phyloP scores from a whole-genome alignment of 371 early-diverging fungal genomes.

The Mortierella sp. region DNA sequence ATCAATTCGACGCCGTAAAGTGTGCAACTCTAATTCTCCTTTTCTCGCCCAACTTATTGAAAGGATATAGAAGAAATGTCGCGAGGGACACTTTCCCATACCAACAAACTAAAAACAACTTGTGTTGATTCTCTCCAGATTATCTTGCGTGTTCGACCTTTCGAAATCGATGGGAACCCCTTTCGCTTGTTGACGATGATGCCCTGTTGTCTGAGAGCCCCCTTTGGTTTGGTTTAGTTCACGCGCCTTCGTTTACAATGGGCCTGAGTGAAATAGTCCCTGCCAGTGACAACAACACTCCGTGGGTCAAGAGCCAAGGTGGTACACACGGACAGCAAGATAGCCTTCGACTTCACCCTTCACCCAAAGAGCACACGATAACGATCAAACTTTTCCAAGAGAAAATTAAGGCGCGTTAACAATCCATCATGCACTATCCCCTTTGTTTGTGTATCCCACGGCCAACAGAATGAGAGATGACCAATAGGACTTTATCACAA shows the following conservation, averaged over 20 bases:
- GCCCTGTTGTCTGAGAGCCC: background rate
- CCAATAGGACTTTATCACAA: background rate
- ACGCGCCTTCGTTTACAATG: background rate
- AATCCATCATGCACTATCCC: conserved; percentile 5
- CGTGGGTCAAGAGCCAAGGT: conserved; percentile 12
- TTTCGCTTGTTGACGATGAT: background rate
- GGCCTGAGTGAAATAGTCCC: background rate
- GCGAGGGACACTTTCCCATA: background rate
- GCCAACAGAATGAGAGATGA: background rate
- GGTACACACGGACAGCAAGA: conserved; percentile 9
- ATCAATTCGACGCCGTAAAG: background rate
- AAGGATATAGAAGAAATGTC: background rate
- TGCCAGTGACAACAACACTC: conserved; percentile 3
- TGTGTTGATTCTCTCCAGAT: background rate
- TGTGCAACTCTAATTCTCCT: background rate
- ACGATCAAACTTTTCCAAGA: conserved; percentile 35
- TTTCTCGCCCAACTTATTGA: background rate
- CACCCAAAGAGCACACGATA: conserved; percentile 34
- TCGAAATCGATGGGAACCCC: conserved; percentile 8
- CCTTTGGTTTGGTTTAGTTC: background rate
- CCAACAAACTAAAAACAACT: background rate
- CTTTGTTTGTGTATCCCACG: conserved; percentile 40
- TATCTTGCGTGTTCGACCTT: background rate
- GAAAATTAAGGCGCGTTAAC: background rate
- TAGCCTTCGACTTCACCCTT: background rate